Conservation (phyloP, 768 basidiomycete species). For the Leccinellum luteum region DNA sequence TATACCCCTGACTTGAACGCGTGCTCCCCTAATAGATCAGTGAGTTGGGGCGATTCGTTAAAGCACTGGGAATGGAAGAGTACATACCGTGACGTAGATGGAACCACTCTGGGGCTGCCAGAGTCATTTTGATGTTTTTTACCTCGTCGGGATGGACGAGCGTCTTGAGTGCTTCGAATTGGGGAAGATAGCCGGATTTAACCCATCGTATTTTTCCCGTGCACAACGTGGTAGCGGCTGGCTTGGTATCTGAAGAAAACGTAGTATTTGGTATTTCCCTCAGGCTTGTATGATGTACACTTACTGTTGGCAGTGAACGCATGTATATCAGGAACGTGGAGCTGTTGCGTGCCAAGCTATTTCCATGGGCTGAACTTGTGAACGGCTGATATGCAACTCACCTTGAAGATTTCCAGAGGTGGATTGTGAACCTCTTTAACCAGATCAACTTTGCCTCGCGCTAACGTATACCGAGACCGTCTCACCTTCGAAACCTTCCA, state of each 20-base stretch:
- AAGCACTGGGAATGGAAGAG: background rate
- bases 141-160: constrained; percentile 61
- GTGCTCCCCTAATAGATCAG: constrained; percentile 15
- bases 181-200: constrained; percentile 58
- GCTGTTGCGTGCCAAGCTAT: constrained; percentile 10
- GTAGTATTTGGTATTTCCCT: background rate
- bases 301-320: constrained; percentile 21
- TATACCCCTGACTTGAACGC: constrained; percentile 22
- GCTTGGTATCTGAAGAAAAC: constrained; percentile 16
- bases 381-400: background rate
- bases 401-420: constrained; percentile 28
- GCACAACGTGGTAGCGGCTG: constrained; percentile 22
- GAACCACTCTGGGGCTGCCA: constrained; percentile 72
- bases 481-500: constrained; percentile 5
- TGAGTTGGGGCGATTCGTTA: background rate
- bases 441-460: background rate
- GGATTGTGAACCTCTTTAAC: constrained; percentile 22
- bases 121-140: constrained; percentile 64
- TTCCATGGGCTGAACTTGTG: too few relatives aligned
- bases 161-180: constrained; percentile 59
- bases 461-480: background rate
- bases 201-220: constrained; percentile 64
- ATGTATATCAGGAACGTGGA: constrained; percentile 25
- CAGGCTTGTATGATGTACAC: background rate
- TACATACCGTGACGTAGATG: constrained; percentile 60